These are phyloP conservation scores for Rutidosis leptorrhynchoides DNA, from an alignment of 129 eudicot species.

Conservation along the genomic window DNA sequence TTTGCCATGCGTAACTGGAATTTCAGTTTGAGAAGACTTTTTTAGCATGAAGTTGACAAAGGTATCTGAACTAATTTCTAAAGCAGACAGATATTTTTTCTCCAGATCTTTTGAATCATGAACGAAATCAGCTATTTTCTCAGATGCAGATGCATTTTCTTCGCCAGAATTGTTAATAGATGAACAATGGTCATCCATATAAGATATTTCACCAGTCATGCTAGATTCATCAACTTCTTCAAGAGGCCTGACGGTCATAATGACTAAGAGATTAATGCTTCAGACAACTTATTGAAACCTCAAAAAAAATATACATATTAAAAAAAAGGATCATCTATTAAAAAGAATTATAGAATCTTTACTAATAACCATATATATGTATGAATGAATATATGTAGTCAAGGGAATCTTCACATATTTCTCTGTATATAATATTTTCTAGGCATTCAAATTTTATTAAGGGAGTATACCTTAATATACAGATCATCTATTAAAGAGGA, in stretches of 20 bases:
- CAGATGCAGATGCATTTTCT: conserved; percentile 44
- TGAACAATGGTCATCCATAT: conserved; percentile 55
- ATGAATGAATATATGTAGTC: background rate
- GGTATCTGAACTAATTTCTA: conserved; percentile 44
- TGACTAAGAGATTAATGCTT: conserved; percentile 18
- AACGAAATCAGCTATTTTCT: conserved; percentile 28
- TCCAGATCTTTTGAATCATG: conserved; percentile 30
- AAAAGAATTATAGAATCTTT: background rate
- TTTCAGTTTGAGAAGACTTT: conserved; percentile 34
- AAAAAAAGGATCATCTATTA: too few relatives aligned
- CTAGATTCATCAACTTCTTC: conserved; percentile 54
- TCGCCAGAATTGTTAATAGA: conserved; percentile 54
- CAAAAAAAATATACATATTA: background rate
- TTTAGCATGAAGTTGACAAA: conserved; percentile 23
- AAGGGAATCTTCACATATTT: background rate
- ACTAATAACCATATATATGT: background rate
- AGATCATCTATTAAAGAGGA: background rate
- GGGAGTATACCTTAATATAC: too few relatives aligned
- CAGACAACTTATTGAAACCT: conserved; percentile 8
- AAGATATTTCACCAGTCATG: conserved; percentile 49
- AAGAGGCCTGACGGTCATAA: conserved; percentile 38
- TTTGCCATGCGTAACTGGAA: conserved; percentile 27
- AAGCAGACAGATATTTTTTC: conserved; percentile 58
- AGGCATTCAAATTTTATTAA: background rate
- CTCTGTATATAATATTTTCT: background rate